Percentiles rank a stretch among this genome's conserved stretches.
These are phyloP conservation scores for Trametes gibbosa DNA, from an alignment of 768 basidiomycete species.

Conservation along the genomic window DNA sequence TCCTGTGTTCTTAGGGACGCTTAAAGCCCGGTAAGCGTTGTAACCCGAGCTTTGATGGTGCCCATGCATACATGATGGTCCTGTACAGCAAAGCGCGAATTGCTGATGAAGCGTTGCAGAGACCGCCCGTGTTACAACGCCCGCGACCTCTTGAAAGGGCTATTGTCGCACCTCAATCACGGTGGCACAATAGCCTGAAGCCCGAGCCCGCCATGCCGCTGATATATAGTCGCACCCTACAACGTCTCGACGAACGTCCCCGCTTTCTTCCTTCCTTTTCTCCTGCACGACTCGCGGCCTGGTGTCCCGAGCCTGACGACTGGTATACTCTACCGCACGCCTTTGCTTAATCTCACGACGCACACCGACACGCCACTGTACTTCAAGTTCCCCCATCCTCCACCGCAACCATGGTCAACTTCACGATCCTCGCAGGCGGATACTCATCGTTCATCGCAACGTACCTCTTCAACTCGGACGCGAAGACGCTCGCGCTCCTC, in stretches of 20 bases:
- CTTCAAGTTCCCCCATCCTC: background rate
- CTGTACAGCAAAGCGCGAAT: background rate
- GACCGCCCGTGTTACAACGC: background rate
- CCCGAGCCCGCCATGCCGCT: background rate
- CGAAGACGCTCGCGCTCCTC: slow-evolving; percentile 44
- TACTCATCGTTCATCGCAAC: slow-evolving; percentile 58
- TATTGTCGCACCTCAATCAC: background rate
- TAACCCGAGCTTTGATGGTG: background rate
- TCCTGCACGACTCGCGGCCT: slow-evolving; percentile 12
- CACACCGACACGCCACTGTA: background rate
- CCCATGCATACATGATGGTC: background rate
- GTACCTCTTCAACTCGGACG: slow-evolving; percentile 57
- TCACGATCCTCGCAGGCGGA: slow-evolving; percentile 68
- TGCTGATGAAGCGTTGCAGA: background rate
- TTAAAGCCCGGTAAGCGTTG: no score
- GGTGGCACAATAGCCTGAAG: background rate
- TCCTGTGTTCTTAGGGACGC: no score
- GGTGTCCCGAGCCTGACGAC: slow-evolving; percentile 10
- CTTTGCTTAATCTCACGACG: background rate
- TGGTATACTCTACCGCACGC: background rate
- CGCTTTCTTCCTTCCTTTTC: background rate
- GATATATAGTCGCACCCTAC: background rate
- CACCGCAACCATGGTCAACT: slow-evolving; percentile 51
- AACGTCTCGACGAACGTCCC: background rate
- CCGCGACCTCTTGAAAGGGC: background rate